These are phyloP conservation scores for Amorphotheca resinae DNA, from an alignment of 495 filamentous ascomycete genomes.

Conservation along the genomic window DNA sequence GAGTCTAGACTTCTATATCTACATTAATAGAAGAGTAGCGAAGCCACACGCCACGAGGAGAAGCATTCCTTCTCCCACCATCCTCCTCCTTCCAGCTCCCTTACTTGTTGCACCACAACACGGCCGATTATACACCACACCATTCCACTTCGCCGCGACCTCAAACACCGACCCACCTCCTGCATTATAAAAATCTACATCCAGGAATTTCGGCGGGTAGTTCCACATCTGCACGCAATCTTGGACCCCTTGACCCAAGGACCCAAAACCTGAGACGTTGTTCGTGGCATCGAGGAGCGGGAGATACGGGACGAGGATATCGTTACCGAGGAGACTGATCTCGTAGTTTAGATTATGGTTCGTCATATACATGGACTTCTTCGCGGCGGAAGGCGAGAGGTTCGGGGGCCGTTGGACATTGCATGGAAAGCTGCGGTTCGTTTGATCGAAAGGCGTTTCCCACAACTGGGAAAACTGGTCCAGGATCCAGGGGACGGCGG, in stretches of 20 bases:
- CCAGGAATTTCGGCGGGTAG: constrained; percentile 71
- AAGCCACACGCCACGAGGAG: too few relatives aligned
- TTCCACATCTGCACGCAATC: constrained; percentile 59
- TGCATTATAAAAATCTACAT: constrained; percentile 83
- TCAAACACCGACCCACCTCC: constrained; percentile 81
- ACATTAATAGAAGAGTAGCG: too few relatives aligned
- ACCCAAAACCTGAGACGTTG: constrained; percentile 47
- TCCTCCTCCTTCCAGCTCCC: background rate
- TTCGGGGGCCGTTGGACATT: constrained; percentile 55
- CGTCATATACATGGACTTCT: constrained; percentile 61
- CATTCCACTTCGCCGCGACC: constrained; percentile 75
- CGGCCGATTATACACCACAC: constrained; percentile 60
- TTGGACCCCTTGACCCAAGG: constrained; percentile 51
- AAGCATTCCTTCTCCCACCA: too few relatives aligned
- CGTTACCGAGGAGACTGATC: constrained; percentile 34
- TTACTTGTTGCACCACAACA: constrained; percentile 49
- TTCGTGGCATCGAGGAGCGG: constrained; percentile 62
- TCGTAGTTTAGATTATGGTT: constrained; percentile 89
- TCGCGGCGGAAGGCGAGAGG: constrained; percentile 27
- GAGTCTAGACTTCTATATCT: too few relatives aligned
- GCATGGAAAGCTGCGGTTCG: constrained; percentile 55
- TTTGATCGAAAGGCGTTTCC: constrained; percentile 67
- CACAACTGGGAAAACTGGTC: constrained; percentile 64
- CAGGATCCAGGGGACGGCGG: constrained; percentile 59
- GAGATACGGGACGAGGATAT: constrained; percentile 61